A percentile compares a stretch with the other conserved stretches of the same genome.
Evolutionary conservation across 2,329 filamentous ascomycete genomes (phyloP).

Genomic region (Fusarium miscanthi): DNA sequence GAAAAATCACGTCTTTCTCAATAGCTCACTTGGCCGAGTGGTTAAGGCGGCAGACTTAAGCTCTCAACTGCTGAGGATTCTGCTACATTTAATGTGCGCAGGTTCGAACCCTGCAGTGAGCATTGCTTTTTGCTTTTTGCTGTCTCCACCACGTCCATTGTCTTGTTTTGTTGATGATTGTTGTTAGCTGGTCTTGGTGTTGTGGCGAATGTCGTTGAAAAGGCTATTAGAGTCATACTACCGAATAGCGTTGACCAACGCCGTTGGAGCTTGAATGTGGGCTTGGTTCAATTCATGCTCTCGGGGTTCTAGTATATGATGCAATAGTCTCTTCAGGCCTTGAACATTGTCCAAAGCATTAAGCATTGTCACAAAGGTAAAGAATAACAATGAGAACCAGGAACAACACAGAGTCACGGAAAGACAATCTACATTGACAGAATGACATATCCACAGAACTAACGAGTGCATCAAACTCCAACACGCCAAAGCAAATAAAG

Average conservation of each 20-base stretch:
- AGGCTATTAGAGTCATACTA: not conserved
- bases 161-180: not conserved
- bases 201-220: not conserved
- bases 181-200: not conserved
- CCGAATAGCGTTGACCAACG: not conserved
- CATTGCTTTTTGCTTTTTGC: not conserved
- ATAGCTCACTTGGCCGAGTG: constrained; percentile 22
- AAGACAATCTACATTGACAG: not conserved
- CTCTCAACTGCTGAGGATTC: not conserved
- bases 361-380: not conserved
- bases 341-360: not conserved
- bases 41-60: constrained; percentile 29
- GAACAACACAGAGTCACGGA: not conserved
- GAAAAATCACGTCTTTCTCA: not conserved
- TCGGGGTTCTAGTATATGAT: no score
- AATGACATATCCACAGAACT: constrained; percentile 15
- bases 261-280: not conserved
- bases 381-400: not conserved
- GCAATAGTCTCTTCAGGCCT: no score
- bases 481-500: constrained; percentile 34
- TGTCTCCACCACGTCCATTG: accelerated
- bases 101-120: constrained; percentile 19
- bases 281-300: not conserved
- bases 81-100: constrained; percentile 21
- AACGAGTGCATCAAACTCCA: constrained; percentile 36